A percentile compares a stretch with the other conserved stretches of the same genome.
phyloP scores from a whole-genome alignment of 2,329 filamentous ascomycete genomes.

The Beauveria australis region DNA sequence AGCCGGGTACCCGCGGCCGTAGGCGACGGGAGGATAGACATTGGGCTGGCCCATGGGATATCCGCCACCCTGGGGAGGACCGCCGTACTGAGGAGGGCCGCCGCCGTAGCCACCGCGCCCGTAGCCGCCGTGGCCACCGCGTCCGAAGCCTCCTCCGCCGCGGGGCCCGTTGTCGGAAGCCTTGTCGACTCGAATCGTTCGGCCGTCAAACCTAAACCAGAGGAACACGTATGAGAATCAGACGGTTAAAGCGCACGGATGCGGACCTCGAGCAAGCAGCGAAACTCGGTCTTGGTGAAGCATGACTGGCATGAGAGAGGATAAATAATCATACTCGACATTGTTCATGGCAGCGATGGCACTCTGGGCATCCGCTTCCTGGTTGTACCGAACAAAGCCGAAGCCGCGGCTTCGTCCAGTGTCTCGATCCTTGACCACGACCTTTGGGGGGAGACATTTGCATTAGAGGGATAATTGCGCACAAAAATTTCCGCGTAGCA shows the following conservation, averaged over 20 bases:
- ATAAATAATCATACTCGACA: constrained; percentile 60
- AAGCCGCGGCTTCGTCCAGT: constrained; percentile 95
- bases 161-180: constrained; percentile 72
- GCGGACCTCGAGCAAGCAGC: constrained; percentile 11
- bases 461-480: constrained; percentile 9
- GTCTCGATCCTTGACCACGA: constrained; percentile 96
- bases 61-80: constrained; percentile 28
- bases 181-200: constrained; percentile 90
- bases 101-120: constrained; percentile 35
- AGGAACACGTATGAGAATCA: constrained; percentile 11
- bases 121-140: constrained; percentile 30
- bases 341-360: constrained; percentile 80
- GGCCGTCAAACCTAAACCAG: constrained; percentile 74
- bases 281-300: constrained; percentile 9
- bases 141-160: constrained; percentile 43
- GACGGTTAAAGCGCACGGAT: constrained; percentile 10
- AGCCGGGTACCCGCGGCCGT: constrained; percentile 30
- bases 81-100: constrained; percentile 29
- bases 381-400: constrained; percentile 85
- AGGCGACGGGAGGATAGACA: constrained; percentile 29
- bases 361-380: constrained; percentile 66
- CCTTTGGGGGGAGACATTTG: constrained; percentile 31
- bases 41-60: constrained; percentile 26
- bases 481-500: not conserved
- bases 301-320: constrained; percentile 2